These are phyloP conservation scores for Fagopyrum homotropicum DNA, from an alignment of 148 eudicot species.

Conservation along the genomic window DNA sequence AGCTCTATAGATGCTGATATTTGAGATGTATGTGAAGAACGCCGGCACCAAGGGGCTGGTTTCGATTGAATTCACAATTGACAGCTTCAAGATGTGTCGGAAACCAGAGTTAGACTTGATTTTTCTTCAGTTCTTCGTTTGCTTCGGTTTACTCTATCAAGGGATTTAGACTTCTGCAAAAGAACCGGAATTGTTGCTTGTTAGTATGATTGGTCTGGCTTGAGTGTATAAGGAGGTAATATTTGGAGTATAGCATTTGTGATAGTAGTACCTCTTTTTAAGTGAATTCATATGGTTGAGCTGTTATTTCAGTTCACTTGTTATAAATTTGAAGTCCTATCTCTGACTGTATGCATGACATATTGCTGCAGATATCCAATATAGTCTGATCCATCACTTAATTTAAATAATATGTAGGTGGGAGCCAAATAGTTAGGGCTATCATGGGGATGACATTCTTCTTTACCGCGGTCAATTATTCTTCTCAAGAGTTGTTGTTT, in stretches of 20 bases:
- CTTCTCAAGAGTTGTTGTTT: constrained; percentile 45
- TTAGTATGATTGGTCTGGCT: background rate
- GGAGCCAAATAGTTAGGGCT: constrained; percentile 96
- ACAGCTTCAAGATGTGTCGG: constrained; percentile 68
- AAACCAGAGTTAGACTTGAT: constrained; percentile 63
- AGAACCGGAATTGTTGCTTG: background rate
- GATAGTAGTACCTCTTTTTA: no score
- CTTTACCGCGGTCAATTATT: constrained; percentile 85
- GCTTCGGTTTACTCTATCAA: background rate
- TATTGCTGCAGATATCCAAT: background rate
- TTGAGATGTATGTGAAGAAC: constrained; percentile 65
- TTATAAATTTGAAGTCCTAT: no score
- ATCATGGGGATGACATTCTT: constrained; percentile 88
- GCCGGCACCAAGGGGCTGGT: constrained; percentile 75
- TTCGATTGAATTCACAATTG: constrained; percentile 70
- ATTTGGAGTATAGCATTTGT: no score
- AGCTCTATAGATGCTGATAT: constrained; percentile 4
- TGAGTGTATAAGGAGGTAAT: no score
- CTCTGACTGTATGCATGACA: no score
- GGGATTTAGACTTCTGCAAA: background rate
- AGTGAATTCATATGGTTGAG: no score
- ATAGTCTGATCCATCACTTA: background rate
- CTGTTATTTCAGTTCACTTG: no score
- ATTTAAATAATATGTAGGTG: constrained; percentile 37
- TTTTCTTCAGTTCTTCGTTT: constrained; percentile 1